Conservation (phyloP, 441 rosid genomes). For the Adansonia madagascariensis region DNA sequence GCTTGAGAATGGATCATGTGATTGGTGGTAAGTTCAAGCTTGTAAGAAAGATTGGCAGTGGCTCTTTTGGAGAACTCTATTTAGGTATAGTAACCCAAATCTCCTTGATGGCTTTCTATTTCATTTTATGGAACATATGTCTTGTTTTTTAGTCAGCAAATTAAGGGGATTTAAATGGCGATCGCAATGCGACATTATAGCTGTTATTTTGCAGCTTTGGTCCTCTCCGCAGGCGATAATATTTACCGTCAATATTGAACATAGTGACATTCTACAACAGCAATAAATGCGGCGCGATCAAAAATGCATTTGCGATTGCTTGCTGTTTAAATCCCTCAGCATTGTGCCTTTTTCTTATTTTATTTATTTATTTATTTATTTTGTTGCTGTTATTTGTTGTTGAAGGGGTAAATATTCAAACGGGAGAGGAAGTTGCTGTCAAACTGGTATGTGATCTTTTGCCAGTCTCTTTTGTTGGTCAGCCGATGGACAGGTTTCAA, state of each 20-base stretch:
- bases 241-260: no score
- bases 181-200: no score
- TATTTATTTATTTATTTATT: background rate
- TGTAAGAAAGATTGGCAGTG: slow-evolving; percentile 96
- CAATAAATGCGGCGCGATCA: no score
- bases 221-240: no score
- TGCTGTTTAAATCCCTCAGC: background rate
- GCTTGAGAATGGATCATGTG: slow-evolving; percentile 68
- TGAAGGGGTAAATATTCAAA: slow-evolving; percentile 89
- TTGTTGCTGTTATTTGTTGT: background rate
- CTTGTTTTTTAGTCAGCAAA: slow-evolving; percentile 6
- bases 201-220: no score
- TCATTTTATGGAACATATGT: background rate
- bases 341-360: slow-evolving; percentile 12
- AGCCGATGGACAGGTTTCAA: slow-evolving; percentile 2
- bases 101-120: background rate
- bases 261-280: no score
- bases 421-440: slow-evolving; percentile 97
- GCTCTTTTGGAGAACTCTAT: slow-evolving; percentile 95
- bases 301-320: no score
- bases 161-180: no score
- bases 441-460: slow-evolving; percentile 67
- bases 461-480: background rate
- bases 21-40: slow-evolving; percentile 96
- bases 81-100: slow-evolving; percentile 55